Evolutionary conservation across 2,329 filamentous ascomycete genomes (phyloP), one percentile per base, ranked within the genome.

Genomic region (Colletotrichum tropicale): DNA sequence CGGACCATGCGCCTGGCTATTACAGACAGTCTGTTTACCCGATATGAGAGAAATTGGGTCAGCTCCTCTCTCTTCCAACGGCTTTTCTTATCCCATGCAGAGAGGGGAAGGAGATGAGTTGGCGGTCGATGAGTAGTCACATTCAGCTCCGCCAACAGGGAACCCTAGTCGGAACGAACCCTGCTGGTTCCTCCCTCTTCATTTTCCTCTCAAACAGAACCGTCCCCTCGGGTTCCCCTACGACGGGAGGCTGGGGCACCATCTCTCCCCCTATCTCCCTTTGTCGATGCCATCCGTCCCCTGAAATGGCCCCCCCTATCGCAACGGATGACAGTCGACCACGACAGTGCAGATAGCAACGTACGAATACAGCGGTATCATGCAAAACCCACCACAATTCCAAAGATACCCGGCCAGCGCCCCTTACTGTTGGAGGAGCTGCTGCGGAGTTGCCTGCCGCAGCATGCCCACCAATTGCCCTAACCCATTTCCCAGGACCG

Each of bases 71-170:
- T 56, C 32, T 52, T 65, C 60, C 24, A 56, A 55, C 62, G 30
- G 55, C 55, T 58, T 28, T 61, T 65, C 24, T 69, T 55, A 58
- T 48, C 70, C 70, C 64, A 43, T 65, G 73, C 70, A 65, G 36
- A 65, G 70, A 75, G 64, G 73, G 73, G 68, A 52, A 64, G 58
- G 43, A 67, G 69, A 68, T 75, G 73, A 75, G 73, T 73, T 75
- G 73, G 73, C 70, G 70, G 73, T 72, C 65, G 73, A 75, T 68
- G 70, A 73, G 73, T 43, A 75, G 64, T 73, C 69, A 64, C 62
- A 72, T 75, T 73, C 70, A 73, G 32, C 60, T 65, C 64, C 64
- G 55, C 64, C 34, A 18, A 24, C 70, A 75, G 65, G 73, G 73
- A 52, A 69, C 73, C 73, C 73, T 16, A 16, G 73, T 73, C 70